Percentiles rank a stretch among this genome's conserved stretches.
These are phyloP conservation scores for Camelina neglecta DNA, from an alignment of 345 rosid species.

Conservation along the genomic window DNA sequence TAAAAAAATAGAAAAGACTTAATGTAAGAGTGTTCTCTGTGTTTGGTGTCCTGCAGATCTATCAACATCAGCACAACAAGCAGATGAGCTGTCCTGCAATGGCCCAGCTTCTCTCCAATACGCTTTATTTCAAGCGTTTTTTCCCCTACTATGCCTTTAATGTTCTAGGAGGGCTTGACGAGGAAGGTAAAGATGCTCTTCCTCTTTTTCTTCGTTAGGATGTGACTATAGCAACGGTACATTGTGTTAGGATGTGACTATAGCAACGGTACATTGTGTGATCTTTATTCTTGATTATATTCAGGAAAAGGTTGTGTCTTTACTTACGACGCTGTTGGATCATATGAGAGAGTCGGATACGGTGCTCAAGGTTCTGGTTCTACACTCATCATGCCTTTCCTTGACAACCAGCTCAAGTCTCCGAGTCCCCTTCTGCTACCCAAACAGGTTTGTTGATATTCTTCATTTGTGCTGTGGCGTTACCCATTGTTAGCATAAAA, in stretches of 20 bases:
- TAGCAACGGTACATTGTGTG: background rate
- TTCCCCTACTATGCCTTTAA: constrained; percentile 97
- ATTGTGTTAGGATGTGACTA: background rate
- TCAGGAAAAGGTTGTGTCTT: constrained; percentile 95
- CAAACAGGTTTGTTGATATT: constrained; percentile 54
- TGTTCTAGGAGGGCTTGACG: constrained; percentile 95
- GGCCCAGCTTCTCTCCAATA: constrained; percentile 96
- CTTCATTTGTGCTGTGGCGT: background rate
- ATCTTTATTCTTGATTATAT: constrained; percentile 1
- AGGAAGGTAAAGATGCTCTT: constrained; percentile 60
- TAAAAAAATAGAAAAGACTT: too few species aligned
- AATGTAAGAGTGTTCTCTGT: background rate
- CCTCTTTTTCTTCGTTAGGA: background rate
- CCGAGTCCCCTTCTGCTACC: constrained; percentile 98
- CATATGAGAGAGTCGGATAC: constrained; percentile 96
- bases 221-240: background rate
- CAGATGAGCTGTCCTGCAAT: constrained; percentile 98
- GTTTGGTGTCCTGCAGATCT: constrained; percentile 55
- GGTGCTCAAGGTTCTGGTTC: constrained; percentile 97
- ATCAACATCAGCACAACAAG: constrained; percentile 98
- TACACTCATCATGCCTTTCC: constrained; percentile 88
- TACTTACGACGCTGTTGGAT: constrained; percentile 98
- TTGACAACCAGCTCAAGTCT: constrained; percentile 94
- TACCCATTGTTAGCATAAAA: background rate
- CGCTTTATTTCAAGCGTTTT: constrained; percentile 96